Evolutionary conservation across 768 basidiomycete species (phyloP).

Genomic region (Pleurotus sapidus): DNA sequence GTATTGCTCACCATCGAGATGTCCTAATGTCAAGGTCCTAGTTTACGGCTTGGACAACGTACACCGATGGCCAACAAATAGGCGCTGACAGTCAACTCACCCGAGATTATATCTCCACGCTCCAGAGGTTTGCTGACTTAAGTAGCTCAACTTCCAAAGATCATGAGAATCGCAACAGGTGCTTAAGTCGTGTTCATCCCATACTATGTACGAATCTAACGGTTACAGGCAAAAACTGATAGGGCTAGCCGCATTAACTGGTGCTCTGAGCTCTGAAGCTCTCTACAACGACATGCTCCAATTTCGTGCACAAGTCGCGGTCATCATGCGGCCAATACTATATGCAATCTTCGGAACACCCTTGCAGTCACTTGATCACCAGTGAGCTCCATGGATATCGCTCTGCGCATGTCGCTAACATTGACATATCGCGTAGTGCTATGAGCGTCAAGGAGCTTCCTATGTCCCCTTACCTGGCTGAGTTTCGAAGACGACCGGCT

Average conservation of each 20-base stretch:
- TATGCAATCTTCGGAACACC: constrained; percentile 64
- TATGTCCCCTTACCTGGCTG: constrained; percentile 75
- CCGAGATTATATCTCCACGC: constrained; percentile 63
- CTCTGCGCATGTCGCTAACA: constrained; percentile 10
- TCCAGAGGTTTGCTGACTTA: constrained; percentile 62
- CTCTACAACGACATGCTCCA: constrained; percentile 70
- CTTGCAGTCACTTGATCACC: constrained; percentile 56
- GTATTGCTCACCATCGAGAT: too few relatives aligned
- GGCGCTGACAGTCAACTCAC: constrained; percentile 74
- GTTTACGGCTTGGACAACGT: constrained; percentile 93
- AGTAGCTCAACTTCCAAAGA: constrained; percentile 56
- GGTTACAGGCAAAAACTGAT: constrained; percentile 72
- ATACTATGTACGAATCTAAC: constrained; percentile 1
- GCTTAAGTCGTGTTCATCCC: constrained; percentile 8
- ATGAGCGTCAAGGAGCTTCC: constrained; percentile 64
- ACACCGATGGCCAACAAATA: constrained; percentile 81
- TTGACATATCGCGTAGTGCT: constrained; percentile 36
- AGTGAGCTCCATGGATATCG: constrained; percentile 43
- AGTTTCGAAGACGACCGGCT: constrained; percentile 79
- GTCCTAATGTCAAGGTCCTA: constrained; percentile 22
- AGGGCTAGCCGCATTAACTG: constrained; percentile 79
- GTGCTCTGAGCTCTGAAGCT: constrained; percentile 81
- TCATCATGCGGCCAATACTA: constrained; percentile 71
- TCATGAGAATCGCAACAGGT: constrained; percentile 76
- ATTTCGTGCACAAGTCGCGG: constrained; percentile 68